These are phyloP conservation scores for Xerocomellus amylosporus DNA, from an alignment of 768 basidiomycete genomes.

Conservation along the genomic window DNA sequence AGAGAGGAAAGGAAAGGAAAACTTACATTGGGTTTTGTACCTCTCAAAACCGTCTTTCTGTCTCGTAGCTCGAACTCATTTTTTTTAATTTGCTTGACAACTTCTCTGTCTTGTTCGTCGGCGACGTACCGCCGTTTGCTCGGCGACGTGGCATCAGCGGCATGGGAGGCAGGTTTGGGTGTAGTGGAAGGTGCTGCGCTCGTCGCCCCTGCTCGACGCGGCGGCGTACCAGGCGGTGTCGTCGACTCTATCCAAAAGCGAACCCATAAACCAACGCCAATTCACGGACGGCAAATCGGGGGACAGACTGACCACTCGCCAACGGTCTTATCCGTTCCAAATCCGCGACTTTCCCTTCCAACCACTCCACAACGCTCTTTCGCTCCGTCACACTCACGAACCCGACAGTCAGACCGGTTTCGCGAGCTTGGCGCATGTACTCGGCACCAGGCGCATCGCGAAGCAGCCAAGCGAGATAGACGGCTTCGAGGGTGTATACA, in stretches of 20 bases:
- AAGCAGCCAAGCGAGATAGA: constrained; percentile 82
- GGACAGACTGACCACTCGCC: constrained; percentile 17
- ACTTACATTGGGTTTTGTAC: constrained; percentile 79
- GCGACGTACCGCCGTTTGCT: constrained; percentile 76
- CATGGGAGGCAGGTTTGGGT: constrained; percentile 21
- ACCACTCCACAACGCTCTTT: constrained; percentile 81
- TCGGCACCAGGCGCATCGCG: constrained; percentile 74
- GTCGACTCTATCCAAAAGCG: constrained; percentile 41
- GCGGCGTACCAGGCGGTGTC: constrained; percentile 61
- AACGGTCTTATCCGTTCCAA: constrained; percentile 26
- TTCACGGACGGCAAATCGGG: not conserved
- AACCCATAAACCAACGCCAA: not conserved
- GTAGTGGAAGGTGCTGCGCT: constrained; percentile 19
- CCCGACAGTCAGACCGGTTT: constrained; percentile 66
- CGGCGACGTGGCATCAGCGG: constrained; percentile 40
- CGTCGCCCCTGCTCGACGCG: constrained; percentile 30
- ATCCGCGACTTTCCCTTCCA: constrained; percentile 52
- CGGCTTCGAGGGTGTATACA: constrained; percentile 75
- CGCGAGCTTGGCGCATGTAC: constrained; percentile 84
- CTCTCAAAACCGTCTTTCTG: constrained; percentile 78
- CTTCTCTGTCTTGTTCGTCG: constrained; percentile 73
- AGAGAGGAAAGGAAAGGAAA: not conserved
- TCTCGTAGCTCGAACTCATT: constrained; percentile 80
- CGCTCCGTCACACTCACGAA: constrained; percentile 88
- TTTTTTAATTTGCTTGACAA: constrained; percentile 77